phyloP scores from a whole-genome alignment of 352 stramenopile species.

The Globisporangium paroecandrum region DNA sequence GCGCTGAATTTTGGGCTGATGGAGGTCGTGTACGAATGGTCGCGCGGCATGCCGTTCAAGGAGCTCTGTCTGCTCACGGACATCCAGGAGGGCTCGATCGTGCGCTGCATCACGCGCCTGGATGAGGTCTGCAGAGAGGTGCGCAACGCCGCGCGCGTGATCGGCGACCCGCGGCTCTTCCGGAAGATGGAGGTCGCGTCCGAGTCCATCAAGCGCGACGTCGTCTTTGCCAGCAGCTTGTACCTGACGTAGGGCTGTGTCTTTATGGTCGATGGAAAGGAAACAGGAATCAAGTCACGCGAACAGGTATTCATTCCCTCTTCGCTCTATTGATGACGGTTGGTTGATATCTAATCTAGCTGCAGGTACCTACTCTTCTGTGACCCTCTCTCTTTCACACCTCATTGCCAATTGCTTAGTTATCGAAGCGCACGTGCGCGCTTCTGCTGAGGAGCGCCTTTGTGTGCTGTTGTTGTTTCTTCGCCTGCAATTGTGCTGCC shows the following conservation, averaged over 20 bases:
- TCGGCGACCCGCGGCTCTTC: slow-evolving; percentile 95
- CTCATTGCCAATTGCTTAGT: not conserved
- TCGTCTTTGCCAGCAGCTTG: slow-evolving; percentile 96
- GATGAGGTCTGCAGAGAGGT: slow-evolving; percentile 98
- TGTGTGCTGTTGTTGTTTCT: slow-evolving; percentile 14
- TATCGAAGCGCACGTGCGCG: slow-evolving; percentile 41
- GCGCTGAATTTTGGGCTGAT: slow-evolving; percentile 95
- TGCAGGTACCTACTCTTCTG: not conserved
- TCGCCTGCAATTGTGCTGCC: not conserved
- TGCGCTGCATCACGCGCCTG: slow-evolving; percentile 95
- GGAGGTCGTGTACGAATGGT: slow-evolving; percentile 98
- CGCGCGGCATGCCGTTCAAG: slow-evolving; percentile 95
- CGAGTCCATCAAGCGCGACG: slow-evolving; percentile 96
- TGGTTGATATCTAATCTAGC: slow-evolving; percentile 1
- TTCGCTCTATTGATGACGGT: slow-evolving; percentile 10
- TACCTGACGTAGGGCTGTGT: slow-evolving; percentile 78
- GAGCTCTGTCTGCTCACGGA: slow-evolving; percentile 94
- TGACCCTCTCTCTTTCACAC: not conserved
- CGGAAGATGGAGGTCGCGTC: slow-evolving; percentile 97
- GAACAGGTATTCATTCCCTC: not conserved
- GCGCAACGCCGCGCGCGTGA: slow-evolving; percentile 91
- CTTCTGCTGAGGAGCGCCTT: not conserved
- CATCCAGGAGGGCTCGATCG: slow-evolving; percentile 97
- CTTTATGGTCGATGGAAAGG: not conserved
- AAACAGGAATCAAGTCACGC: not conserved